A percentile compares a stretch with the other conserved stretches of the same genome.
Conservation (phyloP, 73 alveolate genomes). For the Symbiodinium natans region DNA sequence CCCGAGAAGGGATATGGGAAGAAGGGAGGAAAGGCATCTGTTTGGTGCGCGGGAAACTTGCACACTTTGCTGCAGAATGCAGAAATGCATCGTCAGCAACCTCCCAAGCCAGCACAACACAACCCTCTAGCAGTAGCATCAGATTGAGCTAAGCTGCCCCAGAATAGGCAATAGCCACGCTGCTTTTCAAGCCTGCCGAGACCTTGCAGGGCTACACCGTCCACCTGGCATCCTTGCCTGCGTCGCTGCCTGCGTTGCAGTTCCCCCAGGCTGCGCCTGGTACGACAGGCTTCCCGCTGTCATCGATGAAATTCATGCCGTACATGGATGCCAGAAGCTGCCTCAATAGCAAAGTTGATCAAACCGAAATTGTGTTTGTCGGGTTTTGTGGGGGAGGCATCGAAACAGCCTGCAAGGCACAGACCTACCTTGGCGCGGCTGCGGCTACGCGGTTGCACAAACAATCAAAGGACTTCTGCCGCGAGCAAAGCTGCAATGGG, state of each 20-base stretch:
- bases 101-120: no score
- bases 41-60: no score
- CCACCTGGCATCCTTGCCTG: background rate
- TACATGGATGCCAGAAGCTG: constrained; percentile 67
- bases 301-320: constrained; percentile 81
- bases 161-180: constrained; percentile 75
- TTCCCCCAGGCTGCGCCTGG: constrained; percentile 22
- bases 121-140: no score
- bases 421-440: no score
- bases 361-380: background rate
- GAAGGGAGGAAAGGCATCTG: no score
- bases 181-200: constrained; percentile 44
- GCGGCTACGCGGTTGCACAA: no score
- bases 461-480: background rate
- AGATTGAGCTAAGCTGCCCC: constrained; percentile 31
- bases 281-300: constrained; percentile 39
- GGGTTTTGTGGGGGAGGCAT: no score
- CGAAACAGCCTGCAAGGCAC: no score
- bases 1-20: no score
- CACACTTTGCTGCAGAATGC: no score
- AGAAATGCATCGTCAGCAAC: no score
- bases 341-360: background rate
- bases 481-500: constrained; percentile 22
- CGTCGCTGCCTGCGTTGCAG: background rate
- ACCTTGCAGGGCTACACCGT: constrained; percentile 22